Percentiles rank a stretch among this genome's conserved stretches.
These are phyloP conservation scores for Apiotrichum sp. DNA, from an alignment of 1,284 basidiomycete species.

Conservation along the genomic window DNA sequence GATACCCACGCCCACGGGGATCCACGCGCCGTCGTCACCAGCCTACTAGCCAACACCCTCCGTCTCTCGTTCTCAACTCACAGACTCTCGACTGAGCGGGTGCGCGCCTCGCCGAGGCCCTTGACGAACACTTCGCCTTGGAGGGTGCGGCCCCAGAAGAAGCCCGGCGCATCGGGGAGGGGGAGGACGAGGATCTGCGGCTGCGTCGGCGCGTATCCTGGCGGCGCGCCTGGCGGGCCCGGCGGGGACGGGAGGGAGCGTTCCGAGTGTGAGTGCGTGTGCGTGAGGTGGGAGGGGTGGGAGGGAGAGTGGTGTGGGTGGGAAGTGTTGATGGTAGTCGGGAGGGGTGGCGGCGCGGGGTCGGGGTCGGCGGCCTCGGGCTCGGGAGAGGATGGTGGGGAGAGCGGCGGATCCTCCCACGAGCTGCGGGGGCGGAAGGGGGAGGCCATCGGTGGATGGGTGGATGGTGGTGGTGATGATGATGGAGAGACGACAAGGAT, in stretches of 20 bases:
- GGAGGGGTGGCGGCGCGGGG: no score
- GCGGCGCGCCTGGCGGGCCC: conserved; percentile 21
- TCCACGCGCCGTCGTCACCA: no score
- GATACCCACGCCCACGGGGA: no score
- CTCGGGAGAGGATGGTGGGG: no score
- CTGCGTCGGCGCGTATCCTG: conserved; percentile 34
- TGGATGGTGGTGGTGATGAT: no score
- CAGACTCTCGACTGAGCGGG: conserved; percentile 27
- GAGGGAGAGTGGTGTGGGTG: neutral
- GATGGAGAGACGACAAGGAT: no score
- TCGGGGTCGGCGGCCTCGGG: no score
- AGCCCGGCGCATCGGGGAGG: conserved; percentile 38
- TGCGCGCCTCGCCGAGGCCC: conserved; percentile 33
- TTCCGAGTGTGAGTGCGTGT: neutral
- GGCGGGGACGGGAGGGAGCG: neutral
- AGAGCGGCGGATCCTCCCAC: no score
- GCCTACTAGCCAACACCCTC: no score
- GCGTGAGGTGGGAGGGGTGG: neutral
- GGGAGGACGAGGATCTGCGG: conserved; percentile 42
- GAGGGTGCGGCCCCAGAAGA: conserved; percentile 40
- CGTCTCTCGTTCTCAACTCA: conserved; percentile 15
- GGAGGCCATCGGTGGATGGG: no score
- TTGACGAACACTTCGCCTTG: conserved; percentile 45
- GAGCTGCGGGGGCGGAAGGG: no score
- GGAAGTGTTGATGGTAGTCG: no score